Conservation (phyloP, 495 filamentous ascomycete genomes). For the Daldinia concentrica region DNA sequence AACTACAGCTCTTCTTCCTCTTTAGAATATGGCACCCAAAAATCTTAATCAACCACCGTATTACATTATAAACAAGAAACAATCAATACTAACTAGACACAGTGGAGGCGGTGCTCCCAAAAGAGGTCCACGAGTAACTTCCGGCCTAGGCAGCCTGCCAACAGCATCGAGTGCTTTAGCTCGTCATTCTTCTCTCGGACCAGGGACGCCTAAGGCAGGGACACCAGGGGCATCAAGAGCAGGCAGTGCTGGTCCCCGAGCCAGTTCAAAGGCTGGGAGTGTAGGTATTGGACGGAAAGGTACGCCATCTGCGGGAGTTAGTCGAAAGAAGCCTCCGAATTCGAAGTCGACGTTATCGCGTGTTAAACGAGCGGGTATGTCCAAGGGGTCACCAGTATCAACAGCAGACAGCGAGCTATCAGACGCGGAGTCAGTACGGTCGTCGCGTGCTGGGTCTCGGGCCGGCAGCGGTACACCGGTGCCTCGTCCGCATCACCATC, state of each 20-base stretch:
- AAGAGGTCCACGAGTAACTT: constrained; percentile 77
- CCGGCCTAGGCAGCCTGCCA: constrained; percentile 70
- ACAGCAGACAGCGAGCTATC: constrained; percentile 70
- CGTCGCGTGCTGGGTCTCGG: constrained; percentile 51
- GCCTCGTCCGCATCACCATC: constrained; percentile 53
- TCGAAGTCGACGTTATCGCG: constrained; percentile 64
- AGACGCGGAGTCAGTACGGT: constrained; percentile 66
- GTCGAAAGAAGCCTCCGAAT: constrained; percentile 66
- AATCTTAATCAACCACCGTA: background rate
- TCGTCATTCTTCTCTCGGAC: constrained; percentile 83
- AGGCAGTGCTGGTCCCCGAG: constrained; percentile 75
- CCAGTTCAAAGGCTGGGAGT: constrained; percentile 58
- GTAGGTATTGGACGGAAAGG: constrained; percentile 63
- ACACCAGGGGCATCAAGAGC: constrained; percentile 69
- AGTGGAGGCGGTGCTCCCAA: constrained; percentile 62
- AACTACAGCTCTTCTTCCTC: constrained; percentile 1
- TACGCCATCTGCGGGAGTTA: constrained; percentile 65
- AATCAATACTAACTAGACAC: constrained; percentile 16
- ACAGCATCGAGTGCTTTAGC: constrained; percentile 74
- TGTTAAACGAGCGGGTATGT: constrained; percentile 58
- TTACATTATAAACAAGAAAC: constrained; percentile 10
- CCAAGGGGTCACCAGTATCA: constrained; percentile 68
- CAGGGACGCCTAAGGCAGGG: constrained; percentile 83
- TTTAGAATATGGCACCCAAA: background rate
- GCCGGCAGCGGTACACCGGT: constrained; percentile 61